A percentile compares a stretch with the other conserved stretches of the same genome.
These are phyloP conservation scores for Lachnellula willkommii DNA, from an alignment of 2,329 filamentous ascomycete species.

Conservation along the genomic window DNA sequence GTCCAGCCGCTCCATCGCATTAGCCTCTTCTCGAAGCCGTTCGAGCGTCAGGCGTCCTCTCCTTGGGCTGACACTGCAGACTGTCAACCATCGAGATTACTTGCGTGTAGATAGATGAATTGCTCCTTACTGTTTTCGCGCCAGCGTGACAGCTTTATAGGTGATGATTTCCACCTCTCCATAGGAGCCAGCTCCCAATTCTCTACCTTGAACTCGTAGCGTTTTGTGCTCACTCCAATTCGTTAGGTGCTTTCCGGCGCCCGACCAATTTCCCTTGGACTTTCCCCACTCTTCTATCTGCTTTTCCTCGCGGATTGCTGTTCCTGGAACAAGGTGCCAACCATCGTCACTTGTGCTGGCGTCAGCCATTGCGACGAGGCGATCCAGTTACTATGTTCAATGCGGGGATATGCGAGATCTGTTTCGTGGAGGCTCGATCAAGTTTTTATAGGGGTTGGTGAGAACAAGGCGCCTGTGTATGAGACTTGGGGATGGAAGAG, in stretches of 20 bases:
- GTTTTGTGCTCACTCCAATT: slow-evolving; percentile 15
- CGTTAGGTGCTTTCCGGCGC: slow-evolving; percentile 21
- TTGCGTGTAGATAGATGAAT: slow-evolving; percentile 10
- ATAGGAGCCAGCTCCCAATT: slow-evolving; percentile 40
- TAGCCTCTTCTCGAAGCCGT: slow-evolving; percentile 40
- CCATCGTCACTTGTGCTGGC: slow-evolving; percentile 11
- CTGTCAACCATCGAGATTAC: slow-evolving; percentile 16
- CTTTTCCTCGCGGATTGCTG: slow-evolving; percentile 17
- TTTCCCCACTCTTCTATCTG: slow-evolving; percentile 24
- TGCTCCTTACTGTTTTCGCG: slow-evolving; percentile 36
- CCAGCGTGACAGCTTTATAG: slow-evolving; percentile 37
- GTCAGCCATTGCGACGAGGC: background rate
- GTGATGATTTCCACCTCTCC: slow-evolving; percentile 42
- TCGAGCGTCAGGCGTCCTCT: slow-evolving; percentile 33
- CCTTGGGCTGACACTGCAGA: slow-evolving; percentile 12
- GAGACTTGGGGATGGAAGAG: background rate
- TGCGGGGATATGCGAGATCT: background rate
- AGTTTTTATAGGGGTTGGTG: background rate
- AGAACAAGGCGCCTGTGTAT: background rate
- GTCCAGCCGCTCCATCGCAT: slow-evolving; percentile 43
- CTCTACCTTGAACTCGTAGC: slow-evolving; percentile 21
- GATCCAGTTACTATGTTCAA: background rate
- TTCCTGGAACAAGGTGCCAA: slow-evolving; percentile 21
- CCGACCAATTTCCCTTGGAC: slow-evolving; percentile 22
- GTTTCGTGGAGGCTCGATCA: background rate